These are phyloP conservation scores for Trichoderma aggressivum DNA, from an alignment of 2,329 filamentous ascomycete species.

Conservation along the genomic window DNA sequence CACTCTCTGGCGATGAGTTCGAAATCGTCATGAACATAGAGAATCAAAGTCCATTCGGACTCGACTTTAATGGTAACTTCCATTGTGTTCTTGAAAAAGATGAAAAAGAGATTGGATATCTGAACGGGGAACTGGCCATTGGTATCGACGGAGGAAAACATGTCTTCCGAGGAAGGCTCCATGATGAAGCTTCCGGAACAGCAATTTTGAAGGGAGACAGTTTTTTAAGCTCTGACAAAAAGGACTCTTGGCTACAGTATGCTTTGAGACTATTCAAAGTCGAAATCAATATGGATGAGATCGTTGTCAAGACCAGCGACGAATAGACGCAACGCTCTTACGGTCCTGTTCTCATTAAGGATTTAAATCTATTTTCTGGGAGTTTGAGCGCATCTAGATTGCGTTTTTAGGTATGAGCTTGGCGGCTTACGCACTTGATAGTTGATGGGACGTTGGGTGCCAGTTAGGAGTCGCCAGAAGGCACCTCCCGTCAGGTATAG, in stretches of 20 bases:
- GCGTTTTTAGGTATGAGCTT: neutral
- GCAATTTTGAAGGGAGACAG: neutral
- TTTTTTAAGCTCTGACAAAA: too few species aligned
- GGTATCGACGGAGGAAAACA: neutral
- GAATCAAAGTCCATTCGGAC: neutral
- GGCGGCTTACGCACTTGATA: neutral
- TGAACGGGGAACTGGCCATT: neutral
- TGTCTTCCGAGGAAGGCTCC: neutral
- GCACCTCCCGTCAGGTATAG: neutral
- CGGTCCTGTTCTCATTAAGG: neutral
- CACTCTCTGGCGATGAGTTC: neutral
- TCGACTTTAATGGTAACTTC: neutral
- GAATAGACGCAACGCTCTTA: too few species aligned
- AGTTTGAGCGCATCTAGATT: too few species aligned
- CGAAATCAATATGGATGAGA: neutral
- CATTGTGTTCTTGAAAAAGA: neutral
- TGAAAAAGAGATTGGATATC: neutral
- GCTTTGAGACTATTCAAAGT: neutral
- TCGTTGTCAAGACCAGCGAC: neutral
- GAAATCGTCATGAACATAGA: neutral
- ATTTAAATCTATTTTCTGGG: too few species aligned
- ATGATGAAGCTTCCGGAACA: neutral
- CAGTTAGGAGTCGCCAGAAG: neutral
- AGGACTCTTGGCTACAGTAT: neutral
- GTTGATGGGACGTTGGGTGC: neutral